Conservation (phyloP, 2,329 filamentous ascomycete species). For the Fusarium phyllophilum region DNA sequence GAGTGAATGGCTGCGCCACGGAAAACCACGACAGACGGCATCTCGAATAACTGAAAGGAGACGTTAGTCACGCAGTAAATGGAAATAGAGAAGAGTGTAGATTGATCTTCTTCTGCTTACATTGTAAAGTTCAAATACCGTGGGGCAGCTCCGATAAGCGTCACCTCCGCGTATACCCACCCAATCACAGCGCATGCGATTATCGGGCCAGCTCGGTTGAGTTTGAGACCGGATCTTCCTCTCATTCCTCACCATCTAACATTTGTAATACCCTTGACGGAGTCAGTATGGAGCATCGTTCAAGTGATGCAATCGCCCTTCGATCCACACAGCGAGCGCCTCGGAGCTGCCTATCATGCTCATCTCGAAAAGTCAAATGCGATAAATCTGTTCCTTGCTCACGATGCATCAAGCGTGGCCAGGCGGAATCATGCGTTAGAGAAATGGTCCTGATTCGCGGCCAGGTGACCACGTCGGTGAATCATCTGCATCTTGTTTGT, state of each 20-base stretch:
- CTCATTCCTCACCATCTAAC: too few relatives aligned
- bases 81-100: background rate
- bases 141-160: background rate
- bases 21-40: background rate
- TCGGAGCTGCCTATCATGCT: background rate
- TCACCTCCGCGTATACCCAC: background rate
- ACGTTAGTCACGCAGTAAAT: accelerated
- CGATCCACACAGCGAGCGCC: background rate
- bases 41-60: background rate
- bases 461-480: background rate
- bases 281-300: background rate
- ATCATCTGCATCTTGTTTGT: background rate
- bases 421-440: background rate
- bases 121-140: background rate
- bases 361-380: background rate
- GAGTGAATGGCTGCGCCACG: conserved; percentile 12
- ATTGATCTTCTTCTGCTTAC: background rate
- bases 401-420: background rate
- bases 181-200: background rate
- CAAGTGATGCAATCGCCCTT: background rate
- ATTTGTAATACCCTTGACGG: too few relatives aligned
- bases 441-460: background rate
- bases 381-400: background rate
- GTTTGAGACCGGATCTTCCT: background rate
- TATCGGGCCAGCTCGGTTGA: background rate